Evolutionary conservation across 768 basidiomycete genomes (phyloP), one percentile per base, ranked within the genome.

Genomic region (Suillus spraguei): DNA sequence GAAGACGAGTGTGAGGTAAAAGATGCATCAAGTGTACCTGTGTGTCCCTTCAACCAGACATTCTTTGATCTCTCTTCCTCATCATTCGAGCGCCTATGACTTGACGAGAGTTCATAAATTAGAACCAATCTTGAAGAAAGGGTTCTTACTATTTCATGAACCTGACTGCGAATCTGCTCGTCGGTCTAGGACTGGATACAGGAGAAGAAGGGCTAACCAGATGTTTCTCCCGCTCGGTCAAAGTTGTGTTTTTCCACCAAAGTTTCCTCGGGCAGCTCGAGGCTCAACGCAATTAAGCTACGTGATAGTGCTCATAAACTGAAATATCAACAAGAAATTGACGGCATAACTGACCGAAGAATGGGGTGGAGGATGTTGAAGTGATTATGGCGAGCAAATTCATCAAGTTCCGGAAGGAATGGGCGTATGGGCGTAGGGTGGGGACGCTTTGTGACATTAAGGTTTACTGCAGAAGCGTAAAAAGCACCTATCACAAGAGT

Each of bases 1-100:
- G 10, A 63, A 47, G 36, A 14, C 2, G 20, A 22, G 32, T 11
- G 5, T 9, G 14, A 44, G 36, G 63, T 16, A 28, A 41, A 39
- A 20, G 10, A 33, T 16, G 52, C 10, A 42, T 28, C 3, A 42
- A 20, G 32, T 54, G 55, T 53, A 78, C 78, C 78, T 16, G 72
- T 76, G 59, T 79, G 78, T 7, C 78, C 78, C 60, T 78, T 78
- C 61, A 79, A 68, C 78, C 78, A 79, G 17, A 78, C 72, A 46
- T 63, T 54, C 14, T 55, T 32, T 17, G 54, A 46, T n/a, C 59
- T 65, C 22, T 62, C 38, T 47, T 59, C 62, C 16, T 65, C 63
- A 3, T 56, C 46, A 13, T 62, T 63, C 1, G 73, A 64, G 36
- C 75, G 73, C 11, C 75, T 77, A 60, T 75, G 72, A 59, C 77